Evolutionary conservation across 352 stramenopile species (phyloP).

Genomic region (Phytophthora pluvialis): DNA sequence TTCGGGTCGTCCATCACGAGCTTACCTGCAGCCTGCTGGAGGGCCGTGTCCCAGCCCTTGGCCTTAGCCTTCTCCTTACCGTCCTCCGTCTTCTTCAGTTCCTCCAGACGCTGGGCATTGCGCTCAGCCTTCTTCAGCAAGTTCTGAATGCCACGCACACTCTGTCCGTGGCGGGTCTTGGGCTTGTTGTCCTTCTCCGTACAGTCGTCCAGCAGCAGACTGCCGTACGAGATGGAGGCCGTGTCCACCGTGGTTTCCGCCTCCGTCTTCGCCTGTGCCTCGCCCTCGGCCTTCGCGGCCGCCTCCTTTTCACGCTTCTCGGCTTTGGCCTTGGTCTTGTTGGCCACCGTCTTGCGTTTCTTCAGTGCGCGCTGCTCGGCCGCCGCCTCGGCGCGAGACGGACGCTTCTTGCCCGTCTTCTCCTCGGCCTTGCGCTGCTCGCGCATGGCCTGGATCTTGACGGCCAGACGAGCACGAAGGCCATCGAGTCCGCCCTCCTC

Average conservation of each 20-base stretch:
- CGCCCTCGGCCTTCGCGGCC: slow-evolving; percentile 12
- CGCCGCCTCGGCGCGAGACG: slow-evolving; percentile 28
- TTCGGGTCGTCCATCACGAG: slow-evolving; percentile 80
- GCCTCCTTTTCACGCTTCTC: slow-evolving; percentile 53
- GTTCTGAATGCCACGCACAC: slow-evolving; percentile 77
- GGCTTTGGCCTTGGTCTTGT: slow-evolving; percentile 64
- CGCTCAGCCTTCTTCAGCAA: slow-evolving; percentile 82
- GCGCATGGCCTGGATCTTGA: slow-evolving; percentile 76
- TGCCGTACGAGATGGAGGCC: slow-evolving; percentile 78
- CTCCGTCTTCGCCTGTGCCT: slow-evolving; percentile 23
- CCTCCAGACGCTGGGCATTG: slow-evolving; percentile 76
- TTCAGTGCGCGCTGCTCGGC: slow-evolving; percentile 42
- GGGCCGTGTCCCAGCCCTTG: slow-evolving; percentile 76
- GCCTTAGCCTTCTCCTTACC: slow-evolving; percentile 65
- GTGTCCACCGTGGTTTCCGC: slow-evolving; percentile 23
- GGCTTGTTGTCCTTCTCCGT: slow-evolving; percentile 54
- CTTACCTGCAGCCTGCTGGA: slow-evolving; percentile 75
- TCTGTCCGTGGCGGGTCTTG: slow-evolving; percentile 79
- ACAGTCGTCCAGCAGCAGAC: slow-evolving; percentile 68
- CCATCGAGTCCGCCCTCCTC: slow-evolving; percentile 55
- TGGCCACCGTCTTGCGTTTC: slow-evolving; percentile 47
- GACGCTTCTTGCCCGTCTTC: slow-evolving; percentile 64
- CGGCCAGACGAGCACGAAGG: slow-evolving; percentile 67
- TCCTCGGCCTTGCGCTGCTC: slow-evolving; percentile 78
- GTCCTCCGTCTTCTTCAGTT: slow-evolving; percentile 83